Base-by-base conservation (phyloP, 352 stramenopile genomes). In the Phytophthora ramorum region DNA sequence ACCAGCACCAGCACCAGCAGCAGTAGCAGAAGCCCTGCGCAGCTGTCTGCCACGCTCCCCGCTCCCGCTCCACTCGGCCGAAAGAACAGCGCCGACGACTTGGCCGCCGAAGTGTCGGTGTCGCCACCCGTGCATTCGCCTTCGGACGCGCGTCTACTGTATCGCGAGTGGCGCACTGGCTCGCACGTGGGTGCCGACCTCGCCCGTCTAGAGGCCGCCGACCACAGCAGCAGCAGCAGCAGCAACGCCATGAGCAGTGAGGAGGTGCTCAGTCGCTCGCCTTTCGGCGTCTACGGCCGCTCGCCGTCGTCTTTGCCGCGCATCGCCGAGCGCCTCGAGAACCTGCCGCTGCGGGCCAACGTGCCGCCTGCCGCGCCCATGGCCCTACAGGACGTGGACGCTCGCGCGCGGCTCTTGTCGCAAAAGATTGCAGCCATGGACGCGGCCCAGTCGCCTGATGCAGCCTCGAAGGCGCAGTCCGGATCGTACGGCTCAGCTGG, bases 81-180 rank as follows among this genome's bases (percentile, higher is more conserved):
- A 50, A 87, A 83, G 50, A 90, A 87, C 71, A 92, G 81, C 69
- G 63, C 81, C 7, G 84, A 89, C 73, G 84, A 92, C 69, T 70
- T 92, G 41, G 73, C 77, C 10, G 74, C 75, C 22, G 78, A 92
- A 61, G 55, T 77, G 12, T 64, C 68, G 20, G 59, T 62, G n/a
- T 83, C 81, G 10, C 79, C 82, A 54, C 72, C 75, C 13, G 67
- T 75, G 17, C 78, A 81, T 32, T 84, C 83, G 12, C 71, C 81
- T 35, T 87, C 84, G 17, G 84, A 92, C 65, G 79, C 83, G 53
- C 84, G 87, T 9, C 60, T 95, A 43, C 71, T 91, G 51, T 95
- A 95, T 49, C 81, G 87, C 50, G 77, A 93, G 76, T 93, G 87
- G 87, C 84, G 87, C 59, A 91, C 84, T 17, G 71, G 79, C 41